Evolutionary conservation across 306 rosid species (phyloP), one percentile per base, ranked within the genome.

Genomic region (Dryas drummondii): DNA sequence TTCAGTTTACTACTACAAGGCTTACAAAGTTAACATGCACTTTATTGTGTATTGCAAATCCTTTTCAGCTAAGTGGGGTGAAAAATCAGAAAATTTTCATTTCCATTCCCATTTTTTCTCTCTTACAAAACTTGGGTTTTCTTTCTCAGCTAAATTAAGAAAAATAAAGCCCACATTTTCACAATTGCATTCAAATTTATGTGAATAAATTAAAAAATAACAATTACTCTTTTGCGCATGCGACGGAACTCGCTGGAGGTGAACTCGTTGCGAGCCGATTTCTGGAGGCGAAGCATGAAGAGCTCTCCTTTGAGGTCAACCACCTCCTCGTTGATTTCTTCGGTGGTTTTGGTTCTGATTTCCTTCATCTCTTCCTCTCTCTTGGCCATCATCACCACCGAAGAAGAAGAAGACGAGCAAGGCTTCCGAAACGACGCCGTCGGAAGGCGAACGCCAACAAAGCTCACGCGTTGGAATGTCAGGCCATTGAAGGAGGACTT

Each of bases 291-390:
- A 77, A 92, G 99, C 99, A 94, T 89, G 22, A 89, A 68, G 56
- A 94, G 96, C 80, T 92, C 99, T 0, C 99, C 99, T 82, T 94
- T 82, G 54, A 94, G 99, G n/a, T 87, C 93, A 17, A 89, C 59
- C 19, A 94, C 93, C 80, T 92, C 96, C 56, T 94, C 92, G 70
- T 94, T 89, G 70, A 96, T 90, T 74, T 92, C 87, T 71, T 96
- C 92, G 0, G 90, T 86, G 49, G 80, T 76, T 78, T 87, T 88
- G 49, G 82, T 47, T 71, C 98, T 79, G 58, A 92, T 90, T 73
- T 89, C 94, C 84, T 92, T 86, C 81, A 96, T 40, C 47, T 90
- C 96, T 50, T 86, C 90, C 6, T 84, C 93, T 84, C 90, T 84
- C 84, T 96, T 96, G 3, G 90, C 89, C 98, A 90, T 92, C 92